Conservation (phyloP, 1,139 yeast species). For the Zygoascus meyerae region DNA sequence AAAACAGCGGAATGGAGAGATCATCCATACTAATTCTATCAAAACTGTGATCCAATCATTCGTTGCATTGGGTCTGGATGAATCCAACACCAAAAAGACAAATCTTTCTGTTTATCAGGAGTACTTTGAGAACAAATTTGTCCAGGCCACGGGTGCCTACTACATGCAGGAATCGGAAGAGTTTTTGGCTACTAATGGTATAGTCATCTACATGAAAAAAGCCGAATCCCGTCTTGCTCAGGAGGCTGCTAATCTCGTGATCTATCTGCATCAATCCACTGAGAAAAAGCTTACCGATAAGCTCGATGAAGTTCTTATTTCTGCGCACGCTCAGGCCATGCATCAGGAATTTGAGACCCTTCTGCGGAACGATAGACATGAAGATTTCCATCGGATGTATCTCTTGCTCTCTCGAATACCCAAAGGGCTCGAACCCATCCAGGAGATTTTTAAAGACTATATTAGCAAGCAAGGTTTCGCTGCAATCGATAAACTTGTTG, state of each 20-base stretch:
- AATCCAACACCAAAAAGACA: slow-evolving; percentile 69
- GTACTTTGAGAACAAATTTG: slow-evolving; percentile 70
- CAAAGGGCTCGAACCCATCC: slow-evolving; percentile 69
- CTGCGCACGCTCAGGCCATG: slow-evolving; percentile 70
- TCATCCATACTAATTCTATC: slow-evolving; percentile 61
- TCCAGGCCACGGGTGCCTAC: slow-evolving; percentile 67
- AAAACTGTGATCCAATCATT: slow-evolving; percentile 78
- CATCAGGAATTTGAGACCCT: slow-evolving; percentile 70
- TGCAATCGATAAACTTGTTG: slow-evolving; percentile 60
- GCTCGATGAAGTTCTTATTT: slow-evolving; percentile 69
- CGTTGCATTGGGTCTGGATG: slow-evolving; percentile 46
- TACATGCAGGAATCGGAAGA: slow-evolving; percentile 64
- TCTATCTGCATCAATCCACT: slow-evolving; percentile 82
- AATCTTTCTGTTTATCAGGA: slow-evolving; percentile 76
- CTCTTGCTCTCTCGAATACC: slow-evolving; percentile 62
- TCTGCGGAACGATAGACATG: slow-evolving; percentile 69
- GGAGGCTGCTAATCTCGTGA: slow-evolving; percentile 71
- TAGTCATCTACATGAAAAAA: slow-evolving; percentile 84
- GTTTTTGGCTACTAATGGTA: slow-evolving; percentile 67
- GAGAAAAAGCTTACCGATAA: slow-evolving; percentile 69
- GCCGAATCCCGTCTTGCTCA: slow-evolving; percentile 78
- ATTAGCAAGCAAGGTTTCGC: slow-evolving; percentile 68
- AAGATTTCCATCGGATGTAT: slow-evolving; percentile 77
- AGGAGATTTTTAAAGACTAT: slow-evolving; percentile 65
- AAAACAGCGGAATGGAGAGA: slow-evolving; percentile 72